These are phyloP conservation scores for Chaetomium strumarium DNA, from an alignment of 2,329 filamentous ascomycete species.

Conservation along the genomic window DNA sequence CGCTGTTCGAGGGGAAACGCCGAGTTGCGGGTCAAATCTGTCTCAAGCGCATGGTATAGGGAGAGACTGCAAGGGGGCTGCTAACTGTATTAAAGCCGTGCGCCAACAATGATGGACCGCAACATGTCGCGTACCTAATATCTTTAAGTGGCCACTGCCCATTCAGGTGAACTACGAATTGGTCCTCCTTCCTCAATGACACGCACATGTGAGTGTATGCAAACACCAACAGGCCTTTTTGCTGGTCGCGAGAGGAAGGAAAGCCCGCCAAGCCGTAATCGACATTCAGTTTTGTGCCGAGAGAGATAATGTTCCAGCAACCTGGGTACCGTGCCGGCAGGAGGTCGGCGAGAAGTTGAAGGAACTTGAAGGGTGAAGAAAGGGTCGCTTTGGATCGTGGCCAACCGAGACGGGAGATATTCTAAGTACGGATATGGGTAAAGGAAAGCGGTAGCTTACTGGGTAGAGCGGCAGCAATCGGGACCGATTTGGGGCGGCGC, in stretches of 20 bases:
- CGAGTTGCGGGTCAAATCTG: slow-evolving; percentile 14
- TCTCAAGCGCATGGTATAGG: slow-evolving; percentile 20
- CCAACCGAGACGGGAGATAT: slow-evolving; percentile 19
- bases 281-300: neutral
- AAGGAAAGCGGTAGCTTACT: slow-evolving; percentile 21
- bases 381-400: slow-evolving; percentile 20
- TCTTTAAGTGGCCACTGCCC: neutral
- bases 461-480: slow-evolving; percentile 16
- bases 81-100: slow-evolving; percentile 6
- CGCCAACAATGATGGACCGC: neutral
- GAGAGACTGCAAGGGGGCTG: slow-evolving; percentile 1
- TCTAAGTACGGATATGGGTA: slow-evolving; percentile 10
- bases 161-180: neutral
- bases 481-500: slow-evolving; percentile 22
- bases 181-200: neutral
- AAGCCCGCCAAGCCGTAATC: slow-evolving; percentile 3
- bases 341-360: neutral
- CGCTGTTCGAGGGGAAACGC: neutral
- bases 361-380: slow-evolving; percentile 13
- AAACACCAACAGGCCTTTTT: neutral
- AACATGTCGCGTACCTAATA: neutral
- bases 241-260: neutral
- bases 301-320: too few relatives aligned
- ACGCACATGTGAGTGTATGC: neutral
- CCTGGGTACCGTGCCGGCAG: too few relatives aligned